These are phyloP conservation scores for Mortierella sp. DNA, from an alignment of 371 early-diverging fungal genomes.

Conservation along the genomic window DNA sequence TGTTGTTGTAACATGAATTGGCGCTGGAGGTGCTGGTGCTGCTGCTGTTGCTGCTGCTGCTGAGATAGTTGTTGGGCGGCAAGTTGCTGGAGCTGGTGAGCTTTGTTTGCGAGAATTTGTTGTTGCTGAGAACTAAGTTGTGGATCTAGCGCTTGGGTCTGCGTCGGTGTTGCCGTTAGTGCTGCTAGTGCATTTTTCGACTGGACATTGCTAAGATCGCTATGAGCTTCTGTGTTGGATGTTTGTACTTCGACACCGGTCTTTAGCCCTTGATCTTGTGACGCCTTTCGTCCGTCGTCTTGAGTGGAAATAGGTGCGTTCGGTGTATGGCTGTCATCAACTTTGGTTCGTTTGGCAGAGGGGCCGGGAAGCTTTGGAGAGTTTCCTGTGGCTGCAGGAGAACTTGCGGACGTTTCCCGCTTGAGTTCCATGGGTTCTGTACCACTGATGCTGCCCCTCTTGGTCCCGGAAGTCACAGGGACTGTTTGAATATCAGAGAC, in stretches of 20 bases:
- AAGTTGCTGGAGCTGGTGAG: constrained; percentile 11
- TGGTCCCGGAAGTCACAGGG: not conserved
- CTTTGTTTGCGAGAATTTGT: constrained; percentile 34
- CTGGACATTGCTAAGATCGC: not conserved
- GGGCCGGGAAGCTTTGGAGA: constrained; percentile 46
- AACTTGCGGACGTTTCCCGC: constrained; percentile 42
- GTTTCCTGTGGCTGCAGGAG: constrained; percentile 42
- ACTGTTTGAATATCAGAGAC: not conserved
- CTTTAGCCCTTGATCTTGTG: constrained; percentile 2
- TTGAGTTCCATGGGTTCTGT: constrained; percentile 39
- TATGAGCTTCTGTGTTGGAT: constrained; percentile 7
- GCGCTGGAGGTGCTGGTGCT: constrained; percentile 10
- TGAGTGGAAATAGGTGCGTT: constrained; percentile 3
- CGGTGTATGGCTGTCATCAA: constrained; percentile 21
- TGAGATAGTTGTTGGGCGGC: constrained; percentile 21
- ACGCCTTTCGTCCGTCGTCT: constrained; percentile 19
- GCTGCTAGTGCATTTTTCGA: constrained; percentile 7
- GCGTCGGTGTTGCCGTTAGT: not conserved
- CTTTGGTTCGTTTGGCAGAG: constrained; percentile 39
- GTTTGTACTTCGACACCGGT: not conserved
- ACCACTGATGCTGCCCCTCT: constrained; percentile 22
- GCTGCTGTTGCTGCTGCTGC: constrained; percentile 24
- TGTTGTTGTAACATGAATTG: constrained; percentile 6
- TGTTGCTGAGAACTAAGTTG: constrained; percentile 22
- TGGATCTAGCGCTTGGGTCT: not conserved